These are phyloP conservation scores for Guadua angustifolia DNA, from an alignment of 176 grass and related monocot species.

Conservation along the genomic window DNA sequence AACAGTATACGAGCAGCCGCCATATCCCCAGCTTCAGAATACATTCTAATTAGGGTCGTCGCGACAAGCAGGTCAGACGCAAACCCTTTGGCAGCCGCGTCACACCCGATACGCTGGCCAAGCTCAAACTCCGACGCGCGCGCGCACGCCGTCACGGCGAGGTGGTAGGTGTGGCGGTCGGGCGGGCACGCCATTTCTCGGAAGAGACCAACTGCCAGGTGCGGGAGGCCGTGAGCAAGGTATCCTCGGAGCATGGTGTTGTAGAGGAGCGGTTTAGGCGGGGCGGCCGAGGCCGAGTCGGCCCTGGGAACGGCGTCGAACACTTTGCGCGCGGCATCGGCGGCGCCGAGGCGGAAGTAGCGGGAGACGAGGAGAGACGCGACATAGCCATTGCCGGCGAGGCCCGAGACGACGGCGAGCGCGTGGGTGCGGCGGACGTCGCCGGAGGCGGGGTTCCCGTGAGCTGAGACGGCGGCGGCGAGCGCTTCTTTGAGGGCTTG, in stretches of 20 bases:
- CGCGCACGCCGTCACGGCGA: conserved; percentile 54
- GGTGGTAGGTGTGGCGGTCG: conserved; percentile 65
- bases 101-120: not conserved
- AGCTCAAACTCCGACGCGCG: conserved; percentile 37
- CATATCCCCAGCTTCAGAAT: conserved; percentile 41
- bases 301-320: conserved; percentile 47
- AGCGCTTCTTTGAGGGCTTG: conserved; percentile 71
- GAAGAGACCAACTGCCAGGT: conserved; percentile 39
- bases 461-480: conserved; percentile 46
- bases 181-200: conserved; percentile 48
- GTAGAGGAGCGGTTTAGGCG: conserved; percentile 64
- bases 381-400: conserved; percentile 57
- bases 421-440: conserved; percentile 55
- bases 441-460: conserved; percentile 10
- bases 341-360: conserved; percentile 61
- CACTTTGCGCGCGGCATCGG: conserved; percentile 40
- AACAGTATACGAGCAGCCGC: conserved; percentile 57
- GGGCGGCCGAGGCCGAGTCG: not conserved
- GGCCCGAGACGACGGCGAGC: conserved; percentile 47
- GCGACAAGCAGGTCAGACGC: conserved; percentile 56
- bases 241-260: conserved; percentile 67
- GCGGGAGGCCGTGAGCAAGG: conserved; percentile 44
- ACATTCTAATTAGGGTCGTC: conserved; percentile 57
- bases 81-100: conserved; percentile 27
- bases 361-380: conserved; percentile 58